Evolutionary conservation across 2,329 filamentous ascomycete species (phyloP).

Genomic region (Xylaria sp.): DNA sequence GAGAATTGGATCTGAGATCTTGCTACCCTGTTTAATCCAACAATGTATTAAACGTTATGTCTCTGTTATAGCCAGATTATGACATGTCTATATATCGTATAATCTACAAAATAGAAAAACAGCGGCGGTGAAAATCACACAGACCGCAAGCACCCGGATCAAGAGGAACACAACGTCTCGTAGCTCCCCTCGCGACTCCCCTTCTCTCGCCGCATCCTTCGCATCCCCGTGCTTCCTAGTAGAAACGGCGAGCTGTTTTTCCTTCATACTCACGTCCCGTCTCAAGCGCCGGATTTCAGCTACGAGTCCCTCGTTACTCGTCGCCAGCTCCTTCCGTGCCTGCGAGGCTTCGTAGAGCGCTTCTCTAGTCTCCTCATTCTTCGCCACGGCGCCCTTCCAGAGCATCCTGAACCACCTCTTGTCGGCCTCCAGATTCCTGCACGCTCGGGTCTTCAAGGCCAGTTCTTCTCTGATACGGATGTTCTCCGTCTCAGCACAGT

Average conservation of each 20-base stretch:
- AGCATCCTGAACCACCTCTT: slow-evolving; percentile 36
- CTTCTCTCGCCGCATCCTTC: neutral
- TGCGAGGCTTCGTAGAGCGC: neutral
- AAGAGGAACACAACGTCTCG: neutral
- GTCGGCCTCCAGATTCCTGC: neutral
- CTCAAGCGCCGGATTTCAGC: neutral
- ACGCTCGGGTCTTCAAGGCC: too few species aligned
- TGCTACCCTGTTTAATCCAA: too few species aligned
- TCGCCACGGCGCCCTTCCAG: neutral
- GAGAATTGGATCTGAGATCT: too few species aligned
- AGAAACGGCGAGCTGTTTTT: neutral
- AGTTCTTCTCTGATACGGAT: neutral
- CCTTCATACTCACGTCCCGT: neutral
- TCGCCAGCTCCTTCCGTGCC: neutral
- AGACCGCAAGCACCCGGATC: neutral
- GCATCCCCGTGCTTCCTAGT: neutral
- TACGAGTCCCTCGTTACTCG: neutral
- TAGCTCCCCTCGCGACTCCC: too few species aligned
- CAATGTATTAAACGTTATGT: too few species aligned
- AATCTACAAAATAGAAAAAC: too few species aligned
- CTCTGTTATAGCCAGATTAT: too few species aligned
- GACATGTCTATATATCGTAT: too few species aligned
- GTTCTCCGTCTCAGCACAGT: neutral
- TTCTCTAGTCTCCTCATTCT: neutral
- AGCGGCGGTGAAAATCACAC: too few species aligned